These are phyloP conservation scores for Psilocybe cyanescens DNA, from an alignment of 768 basidiomycete genomes.

Conservation along the genomic window DNA sequence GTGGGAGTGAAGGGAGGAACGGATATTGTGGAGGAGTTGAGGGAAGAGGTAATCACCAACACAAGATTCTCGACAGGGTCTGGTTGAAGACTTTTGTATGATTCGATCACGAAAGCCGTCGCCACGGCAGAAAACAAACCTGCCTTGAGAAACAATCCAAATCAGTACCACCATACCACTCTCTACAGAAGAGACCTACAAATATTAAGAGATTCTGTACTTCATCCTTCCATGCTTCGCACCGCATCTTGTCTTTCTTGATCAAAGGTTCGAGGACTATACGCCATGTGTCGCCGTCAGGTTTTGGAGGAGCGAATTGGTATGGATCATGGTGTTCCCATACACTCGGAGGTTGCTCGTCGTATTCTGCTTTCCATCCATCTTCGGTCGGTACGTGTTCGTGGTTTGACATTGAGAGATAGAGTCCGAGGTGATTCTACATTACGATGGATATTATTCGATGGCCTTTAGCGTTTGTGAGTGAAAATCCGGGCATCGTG, in stretches of 20 bases:
- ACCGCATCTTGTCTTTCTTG: slow-evolving; percentile 12
- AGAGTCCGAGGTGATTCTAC: too few species aligned
- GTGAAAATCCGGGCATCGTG: too few species aligned
- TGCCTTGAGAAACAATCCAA: slow-evolving; percentile 9
- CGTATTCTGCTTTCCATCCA: too few species aligned
- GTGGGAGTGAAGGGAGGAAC: not conserved
- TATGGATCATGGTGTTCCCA: slow-evolving; percentile 12
- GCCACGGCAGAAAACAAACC: slow-evolving; percentile 20
- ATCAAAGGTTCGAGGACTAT: slow-evolving; percentile 13
- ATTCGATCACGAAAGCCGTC: slow-evolving; percentile 19
- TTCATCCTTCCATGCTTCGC: slow-evolving; percentile 24
- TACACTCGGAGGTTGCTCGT: not conserved
- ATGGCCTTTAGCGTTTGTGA: too few species aligned
- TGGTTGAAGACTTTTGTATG: slow-evolving; percentile 10
- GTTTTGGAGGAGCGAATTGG: slow-evolving; percentile 13
- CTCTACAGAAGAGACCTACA: slow-evolving; percentile 5
- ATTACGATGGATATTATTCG: too few species aligned
- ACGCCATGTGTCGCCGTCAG: slow-evolving; percentile 16
- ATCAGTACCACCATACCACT: too few species aligned
- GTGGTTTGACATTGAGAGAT: not conserved
- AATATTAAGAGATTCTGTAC: slow-evolving; percentile 20
- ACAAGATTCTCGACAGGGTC: not conserved
- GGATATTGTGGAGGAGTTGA: not conserved
- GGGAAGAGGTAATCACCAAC: not conserved
- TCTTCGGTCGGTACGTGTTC: not conserved